These are phyloP conservation scores for Syncephalastrum racemosum DNA, from an alignment of 371 early-diverging fungal species.

Conservation along the genomic window DNA sequence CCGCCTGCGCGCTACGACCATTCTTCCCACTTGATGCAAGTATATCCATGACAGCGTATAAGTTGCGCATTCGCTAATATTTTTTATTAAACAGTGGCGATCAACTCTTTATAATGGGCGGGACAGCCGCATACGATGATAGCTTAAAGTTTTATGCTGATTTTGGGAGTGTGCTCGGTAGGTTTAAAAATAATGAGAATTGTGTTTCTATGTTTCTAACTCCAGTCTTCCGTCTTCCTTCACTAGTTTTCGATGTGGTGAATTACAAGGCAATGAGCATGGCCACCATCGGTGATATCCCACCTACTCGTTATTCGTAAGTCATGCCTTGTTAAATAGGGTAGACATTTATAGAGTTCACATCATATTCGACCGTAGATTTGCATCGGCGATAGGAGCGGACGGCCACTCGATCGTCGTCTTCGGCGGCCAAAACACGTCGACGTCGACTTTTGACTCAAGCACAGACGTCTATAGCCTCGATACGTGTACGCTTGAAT, in stretches of 20 bases:
- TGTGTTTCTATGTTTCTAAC: not conserved
- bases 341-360: not conserved
- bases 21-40: conserved; percentile 17
- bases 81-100: conserved; percentile 9
- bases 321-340: not conserved
- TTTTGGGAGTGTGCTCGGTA: conserved; percentile 20
- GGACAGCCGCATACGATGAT: conserved; percentile 9
- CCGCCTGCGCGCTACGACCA: conserved; percentile 19
- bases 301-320: conserved; percentile 11
- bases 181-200: not conserved
- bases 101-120: conserved; percentile 21
- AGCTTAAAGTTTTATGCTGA: conserved; percentile 8
- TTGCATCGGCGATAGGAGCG: conserved; percentile 28
- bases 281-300: conserved; percentile 23
- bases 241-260: conserved; percentile 18
- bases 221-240: not conserved
- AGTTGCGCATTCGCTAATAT: not conserved
- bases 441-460: conserved; percentile 5
- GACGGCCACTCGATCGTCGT: conserved; percentile 42
- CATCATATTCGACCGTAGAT: conserved; percentile 12
- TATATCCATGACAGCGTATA: not conserved
- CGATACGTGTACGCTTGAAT: conserved; percentile 40
- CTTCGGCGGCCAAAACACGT: conserved; percentile 29
- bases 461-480: conserved; percentile 31
- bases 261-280: conserved; percentile 18